Percentiles rank a stretch among this genome's conserved stretches.
Conservation (phyloP, 768 basidiomycete species). For the Albatrellus ellisii region DNA sequence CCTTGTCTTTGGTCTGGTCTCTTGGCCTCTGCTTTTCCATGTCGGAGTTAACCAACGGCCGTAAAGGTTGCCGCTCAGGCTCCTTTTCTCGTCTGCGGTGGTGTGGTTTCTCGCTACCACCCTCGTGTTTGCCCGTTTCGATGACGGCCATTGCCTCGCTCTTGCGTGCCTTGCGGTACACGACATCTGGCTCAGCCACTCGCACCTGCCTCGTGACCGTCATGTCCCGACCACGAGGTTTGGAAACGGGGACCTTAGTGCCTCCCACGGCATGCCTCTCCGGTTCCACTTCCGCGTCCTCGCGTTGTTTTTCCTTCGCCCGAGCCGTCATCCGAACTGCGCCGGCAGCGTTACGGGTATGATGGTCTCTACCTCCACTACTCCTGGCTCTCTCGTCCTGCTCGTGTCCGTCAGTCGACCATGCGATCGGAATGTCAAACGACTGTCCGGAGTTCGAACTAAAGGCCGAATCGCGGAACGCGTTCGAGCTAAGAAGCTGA, state of each 20-base stretch:
- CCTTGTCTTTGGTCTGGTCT: neutral
- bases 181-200: conserved; percentile 40
- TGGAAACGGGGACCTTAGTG: neutral
- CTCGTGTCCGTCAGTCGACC: conserved; percentile 37
- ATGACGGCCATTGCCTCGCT: conserved; percentile 54
- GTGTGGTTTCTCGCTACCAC: conserved; percentile 30
- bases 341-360: too few relatives aligned
- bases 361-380: too few relatives aligned
- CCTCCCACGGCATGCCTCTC: neutral
- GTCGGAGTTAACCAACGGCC: too few relatives aligned
- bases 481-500: conserved; percentile 38
- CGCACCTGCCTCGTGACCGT: conserved; percentile 21
- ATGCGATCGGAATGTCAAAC: conserved; percentile 43
- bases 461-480: conserved; percentile 57
- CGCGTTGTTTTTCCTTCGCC: too few relatives aligned
- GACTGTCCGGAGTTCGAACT: conserved; percentile 34
- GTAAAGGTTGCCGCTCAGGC: too few relatives aligned
- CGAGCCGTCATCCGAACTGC: too few relatives aligned
- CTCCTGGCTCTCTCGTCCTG: conserved; percentile 1
- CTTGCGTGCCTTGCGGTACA: conserved; percentile 31
- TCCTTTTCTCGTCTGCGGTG: neutral
- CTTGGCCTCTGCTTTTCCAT: too few relatives aligned
- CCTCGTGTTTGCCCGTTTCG: too few relatives aligned
- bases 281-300: neutral
- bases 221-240: neutral